Evolutionary conservation across 257 asterid species (phyloP), one percentile per base, ranked within the genome.

Genomic region (Solanum dulcamara): DNA sequence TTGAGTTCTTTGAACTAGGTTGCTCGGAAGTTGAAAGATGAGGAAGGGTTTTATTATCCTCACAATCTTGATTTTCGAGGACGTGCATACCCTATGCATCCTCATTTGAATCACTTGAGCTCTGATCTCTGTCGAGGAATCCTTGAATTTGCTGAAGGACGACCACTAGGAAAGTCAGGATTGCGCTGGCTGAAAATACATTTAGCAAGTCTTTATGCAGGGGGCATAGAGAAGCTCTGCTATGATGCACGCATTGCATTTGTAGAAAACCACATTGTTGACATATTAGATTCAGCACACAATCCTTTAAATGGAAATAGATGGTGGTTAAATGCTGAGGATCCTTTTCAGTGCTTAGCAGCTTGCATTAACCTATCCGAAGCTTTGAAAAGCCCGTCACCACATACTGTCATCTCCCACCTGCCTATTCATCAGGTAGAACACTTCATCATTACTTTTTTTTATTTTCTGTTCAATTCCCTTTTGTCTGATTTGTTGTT

Each of bases 31-130:
- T 89, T 96, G 97, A 96, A 90, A 92, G 98, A 93, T 24, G 99
- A 96, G 87, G 97, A 94, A 85, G 99, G 98, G 30, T 94, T 96
- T 88, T 96, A 93, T 88, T 96, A 93, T 90, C 98, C 99, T 53
- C 99, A 96, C 92, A 96, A 96, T 92, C 94, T 96, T 83, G 99
- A 96, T 92, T 96, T 96, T 81, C 93, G 99, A 81, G 99, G 99
- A 83, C 97, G 99, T 77, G 99, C 99, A 84, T 96, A 96, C 88
- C 99, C 99, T 51, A 94, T 96, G 99, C 98, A 96, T 90, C 97
- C 99, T 17, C 98, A 96, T 91, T 86, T 96, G 86, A 96, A 94
- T 90, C 98, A 96, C 89, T 93, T 96, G 42, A 94, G 96, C 89
- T 94, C 98, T 68, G 99, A 96, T 94, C 92, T 94, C 28, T 96